A percentile compares a stretch with the other conserved stretches of the same genome.
These are phyloP conservation scores for Pseudocercospora musae DNA, from an alignment of 2,329 filamentous ascomycete genomes.

Conservation along the genomic window DNA sequence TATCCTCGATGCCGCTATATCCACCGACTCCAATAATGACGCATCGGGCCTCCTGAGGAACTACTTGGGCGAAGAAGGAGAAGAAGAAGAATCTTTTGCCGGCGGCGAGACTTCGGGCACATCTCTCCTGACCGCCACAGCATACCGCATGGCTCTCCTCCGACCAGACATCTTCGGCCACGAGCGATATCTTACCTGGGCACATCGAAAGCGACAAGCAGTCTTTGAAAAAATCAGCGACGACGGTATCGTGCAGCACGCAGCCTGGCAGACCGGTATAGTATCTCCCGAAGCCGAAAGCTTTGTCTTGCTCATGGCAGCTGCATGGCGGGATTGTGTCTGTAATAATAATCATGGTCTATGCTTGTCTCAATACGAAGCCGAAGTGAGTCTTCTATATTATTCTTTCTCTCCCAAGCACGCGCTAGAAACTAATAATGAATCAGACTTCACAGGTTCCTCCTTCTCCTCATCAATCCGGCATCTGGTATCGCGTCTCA, in stretches of 20 bases:
- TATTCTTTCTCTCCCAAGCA: too few species aligned
- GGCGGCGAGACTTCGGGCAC: conserved; percentile 51
- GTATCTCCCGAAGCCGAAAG: conserved; percentile 44
- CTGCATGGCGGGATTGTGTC: conserved; percentile 44
- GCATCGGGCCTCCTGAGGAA: conserved; percentile 44
- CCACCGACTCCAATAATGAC: conserved; percentile 36
- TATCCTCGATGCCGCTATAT: conserved; percentile 39
- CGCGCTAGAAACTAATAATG: neutral
- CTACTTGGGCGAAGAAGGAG: too few species aligned
- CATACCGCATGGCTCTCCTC: conserved; percentile 46
- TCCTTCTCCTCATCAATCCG: too few species aligned
- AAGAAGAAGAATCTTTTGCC: conserved; percentile 39
- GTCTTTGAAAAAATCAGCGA: conserved; percentile 38
- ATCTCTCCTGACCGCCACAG: conserved; percentile 43
- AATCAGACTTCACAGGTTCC: neutral
- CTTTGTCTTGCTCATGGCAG: conserved; percentile 44
- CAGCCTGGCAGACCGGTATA: conserved; percentile 36
- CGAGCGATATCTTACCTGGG: conserved; percentile 42
- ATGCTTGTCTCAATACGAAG: conserved; percentile 12
- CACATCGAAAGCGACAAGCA: conserved; percentile 39
- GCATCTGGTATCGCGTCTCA: neutral
- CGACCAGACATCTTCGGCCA: conserved; percentile 37
- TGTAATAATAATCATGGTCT: conserved; percentile 25
- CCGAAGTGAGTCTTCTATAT: too few species aligned
- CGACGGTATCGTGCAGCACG: conserved; percentile 41